Evolutionary conservation across 345 rosid genomes (phyloP).

Genomic region (Euphorbia peplus): DNA sequence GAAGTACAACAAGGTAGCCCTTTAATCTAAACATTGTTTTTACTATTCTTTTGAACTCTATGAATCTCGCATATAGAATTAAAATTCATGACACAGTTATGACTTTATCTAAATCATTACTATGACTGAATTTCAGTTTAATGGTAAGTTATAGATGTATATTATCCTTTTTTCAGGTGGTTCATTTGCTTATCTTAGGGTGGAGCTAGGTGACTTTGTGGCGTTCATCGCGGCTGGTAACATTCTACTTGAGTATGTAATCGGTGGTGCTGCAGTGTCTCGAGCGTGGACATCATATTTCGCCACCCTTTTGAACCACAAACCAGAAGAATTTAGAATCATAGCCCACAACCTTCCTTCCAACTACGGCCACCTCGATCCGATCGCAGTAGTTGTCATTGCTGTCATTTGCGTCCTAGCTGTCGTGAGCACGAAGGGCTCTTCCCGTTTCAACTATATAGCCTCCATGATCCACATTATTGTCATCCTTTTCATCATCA

Average conservation of each 20-base stretch:
- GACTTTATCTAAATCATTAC: neutral
- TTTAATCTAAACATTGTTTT: too few species aligned
- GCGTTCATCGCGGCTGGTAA: slow-evolving; percentile 91
- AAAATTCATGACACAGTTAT: too few species aligned
- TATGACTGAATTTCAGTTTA: neutral
- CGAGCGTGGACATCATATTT: slow-evolving; percentile 86
- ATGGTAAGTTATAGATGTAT: neutral
- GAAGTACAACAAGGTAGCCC: too few species aligned
- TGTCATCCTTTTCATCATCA: slow-evolving; percentile 64
- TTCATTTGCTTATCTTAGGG: slow-evolving; percentile 82
- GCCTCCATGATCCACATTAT: slow-evolving; percentile 63
- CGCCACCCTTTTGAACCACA: slow-evolving; percentile 73
- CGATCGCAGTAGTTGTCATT: slow-evolving; percentile 55
- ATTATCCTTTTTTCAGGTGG: slow-evolving; percentile 38
- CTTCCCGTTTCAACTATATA: slow-evolving; percentile 66
- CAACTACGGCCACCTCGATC: slow-evolving; percentile 65
- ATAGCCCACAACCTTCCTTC: slow-evolving; percentile 40
- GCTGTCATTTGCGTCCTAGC: slow-evolving; percentile 50
- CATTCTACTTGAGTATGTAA: slow-evolving; percentile 65
- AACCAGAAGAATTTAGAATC: slow-evolving; percentile 64
- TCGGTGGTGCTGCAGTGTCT: slow-evolving; percentile 75
- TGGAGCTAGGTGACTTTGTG: slow-evolving; percentile 86
- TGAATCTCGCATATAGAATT: too few species aligned
- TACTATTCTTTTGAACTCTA: too few species aligned
- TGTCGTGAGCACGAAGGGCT: slow-evolving; percentile 66